Base-by-base conservation (phyloP, 2,329 filamentous ascomycete genomes). In the Exophiala sp. region DNA sequence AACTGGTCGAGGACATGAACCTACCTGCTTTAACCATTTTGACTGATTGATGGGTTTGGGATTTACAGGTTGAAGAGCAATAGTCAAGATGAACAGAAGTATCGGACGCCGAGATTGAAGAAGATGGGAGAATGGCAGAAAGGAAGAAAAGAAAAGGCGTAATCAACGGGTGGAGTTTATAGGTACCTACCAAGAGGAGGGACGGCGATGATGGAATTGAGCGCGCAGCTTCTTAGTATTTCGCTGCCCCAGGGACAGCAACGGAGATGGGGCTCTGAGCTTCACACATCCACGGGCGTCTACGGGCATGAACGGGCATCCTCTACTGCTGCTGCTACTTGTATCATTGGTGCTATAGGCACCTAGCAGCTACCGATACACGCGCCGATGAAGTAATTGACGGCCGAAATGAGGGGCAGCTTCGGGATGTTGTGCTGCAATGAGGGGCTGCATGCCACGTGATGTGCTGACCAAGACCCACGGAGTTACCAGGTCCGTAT, bases 11-110 rank as follows among this genome's bases (percentile, higher is more conserved):
- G 16, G 41, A 14, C 27, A 14, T 7, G 41, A 27, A 81, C 86
- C 68, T 82, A 95, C 88, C 88, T 77, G 91, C 90, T 82, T 95
- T 96, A 79, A 96, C 90, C 90, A 96, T 96, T 83, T 83, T 95
- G 85, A 76, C 74, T 76, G 74, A 76, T 72, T 68, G 38, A 19
- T 27, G n/a, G n/a, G n/a, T n/a, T n/a, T n/a, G n/a, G n/a, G n/a
- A n/a, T n/a, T n/a, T n/a, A n/a, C n/a, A n/a, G n/a, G n/a, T n/a
- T n/a, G n/a, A n/a, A n/a, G n/a, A n/a, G n/a, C n/a, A n/a, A n/a
- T n/a, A n/a, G n/a, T n/a, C n/a, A n/a, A n/a, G n/a, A n/a, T n/a
- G n/a, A n/a, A n/a, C n/a, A n/a, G n/a, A n/a, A n/a, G n/a, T n/a
- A n/a, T 9, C 40, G 39, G 30, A 34, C 43, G 34, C 18, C 38